These are phyloP conservation scores for Lactuca sativa DNA, from an alignment of 129 eudicot genomes.

Conservation along the genomic window DNA sequence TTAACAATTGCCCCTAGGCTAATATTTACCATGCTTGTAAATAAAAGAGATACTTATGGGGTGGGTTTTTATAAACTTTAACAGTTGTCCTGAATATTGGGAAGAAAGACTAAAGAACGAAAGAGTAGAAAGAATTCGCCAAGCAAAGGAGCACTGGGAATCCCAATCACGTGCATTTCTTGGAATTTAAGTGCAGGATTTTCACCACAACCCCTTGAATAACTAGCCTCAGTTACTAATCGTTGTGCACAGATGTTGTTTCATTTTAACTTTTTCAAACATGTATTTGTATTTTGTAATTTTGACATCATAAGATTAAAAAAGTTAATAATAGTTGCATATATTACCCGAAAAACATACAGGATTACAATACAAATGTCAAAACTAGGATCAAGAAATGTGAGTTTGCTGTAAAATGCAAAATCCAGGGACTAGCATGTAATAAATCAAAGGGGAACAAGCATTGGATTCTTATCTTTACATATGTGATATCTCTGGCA, in stretches of 20 bases:
- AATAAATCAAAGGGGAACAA: constrained; percentile 38
- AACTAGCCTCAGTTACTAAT: constrained; percentile 10
- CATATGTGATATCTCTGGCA: constrained; percentile 66
- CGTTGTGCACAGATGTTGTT: constrained; percentile 9
- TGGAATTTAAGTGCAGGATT: constrained; percentile 45
- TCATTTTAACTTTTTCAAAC: not conserved
- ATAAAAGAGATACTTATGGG: not conserved
- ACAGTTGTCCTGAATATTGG: constrained; percentile 87
- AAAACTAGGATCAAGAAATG: constrained; percentile 19
- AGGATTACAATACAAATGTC: constrained; percentile 24
- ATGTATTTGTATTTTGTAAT: not conserved
- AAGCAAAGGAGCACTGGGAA: constrained; percentile 87
- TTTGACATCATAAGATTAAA: constrained; percentile 1
- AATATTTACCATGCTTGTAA: not conserved
- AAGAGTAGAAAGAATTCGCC: constrained; percentile 65
- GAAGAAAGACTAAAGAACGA: constrained; percentile 70
- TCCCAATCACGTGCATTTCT: constrained; percentile 59
- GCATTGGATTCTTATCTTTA: constrained; percentile 73
- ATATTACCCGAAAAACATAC: constrained; percentile 18
- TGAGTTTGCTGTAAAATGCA: not conserved
- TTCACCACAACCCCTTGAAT: constrained; percentile 5
- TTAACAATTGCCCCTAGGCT: not conserved
- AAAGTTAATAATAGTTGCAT: not conserved
- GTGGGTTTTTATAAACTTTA: not conserved
- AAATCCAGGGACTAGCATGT: constrained; percentile 1